A percentile compares a stretch with the other conserved stretches of the same genome.
Conservation (phyloP, 2,329 filamentous ascomycete genomes). For the Cercospora janseana region DNA sequence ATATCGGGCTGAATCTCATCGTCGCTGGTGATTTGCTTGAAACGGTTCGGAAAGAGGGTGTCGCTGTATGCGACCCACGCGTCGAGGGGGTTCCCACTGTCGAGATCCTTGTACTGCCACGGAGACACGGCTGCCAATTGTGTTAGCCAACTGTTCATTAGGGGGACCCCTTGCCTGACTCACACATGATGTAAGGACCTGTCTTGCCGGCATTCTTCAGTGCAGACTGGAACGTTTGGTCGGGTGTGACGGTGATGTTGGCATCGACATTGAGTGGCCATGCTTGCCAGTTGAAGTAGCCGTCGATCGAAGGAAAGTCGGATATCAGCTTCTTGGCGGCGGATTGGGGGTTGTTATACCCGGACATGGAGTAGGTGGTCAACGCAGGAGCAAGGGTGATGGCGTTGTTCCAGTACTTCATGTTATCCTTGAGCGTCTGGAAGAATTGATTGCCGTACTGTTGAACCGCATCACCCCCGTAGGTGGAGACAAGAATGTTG, state of each 20-base stretch:
- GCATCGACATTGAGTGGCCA: slow-evolving; percentile 38
- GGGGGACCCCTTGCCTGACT: slow-evolving; percentile 28
- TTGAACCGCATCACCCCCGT: slow-evolving; percentile 36
- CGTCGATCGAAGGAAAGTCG: slow-evolving; percentile 39
- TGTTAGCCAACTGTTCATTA: slow-evolving; percentile 30
- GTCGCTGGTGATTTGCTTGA: slow-evolving; percentile 30
- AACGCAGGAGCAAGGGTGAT: slow-evolving; percentile 40
- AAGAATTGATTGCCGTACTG: slow-evolving; percentile 41
- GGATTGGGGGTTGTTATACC: slow-evolving; percentile 29
- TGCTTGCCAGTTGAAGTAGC: slow-evolving; percentile 44
- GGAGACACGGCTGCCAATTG: slow-evolving; percentile 38
- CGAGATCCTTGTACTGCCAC: slow-evolving; percentile 43
- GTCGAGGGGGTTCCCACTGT: slow-evolving; percentile 38
- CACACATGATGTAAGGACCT: slow-evolving; percentile 43
- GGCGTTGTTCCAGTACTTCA: slow-evolving; percentile 32
- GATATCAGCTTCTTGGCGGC: slow-evolving; percentile 33
- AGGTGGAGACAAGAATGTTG: slow-evolving; percentile 41
- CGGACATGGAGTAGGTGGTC: slow-evolving; percentile 36
- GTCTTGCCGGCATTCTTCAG: slow-evolving; percentile 36
- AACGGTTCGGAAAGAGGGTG: slow-evolving; percentile 39
- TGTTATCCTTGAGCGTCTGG: slow-evolving; percentile 36
- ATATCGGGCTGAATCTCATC: slow-evolving; percentile 39
- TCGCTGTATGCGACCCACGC: slow-evolving; percentile 42
- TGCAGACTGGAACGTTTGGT: slow-evolving; percentile 38
- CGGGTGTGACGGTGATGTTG: slow-evolving; percentile 36